These are phyloP conservation scores for Mucor indicus DNA, from an alignment of 371 early-diverging fungal species.

Conservation along the genomic window DNA sequence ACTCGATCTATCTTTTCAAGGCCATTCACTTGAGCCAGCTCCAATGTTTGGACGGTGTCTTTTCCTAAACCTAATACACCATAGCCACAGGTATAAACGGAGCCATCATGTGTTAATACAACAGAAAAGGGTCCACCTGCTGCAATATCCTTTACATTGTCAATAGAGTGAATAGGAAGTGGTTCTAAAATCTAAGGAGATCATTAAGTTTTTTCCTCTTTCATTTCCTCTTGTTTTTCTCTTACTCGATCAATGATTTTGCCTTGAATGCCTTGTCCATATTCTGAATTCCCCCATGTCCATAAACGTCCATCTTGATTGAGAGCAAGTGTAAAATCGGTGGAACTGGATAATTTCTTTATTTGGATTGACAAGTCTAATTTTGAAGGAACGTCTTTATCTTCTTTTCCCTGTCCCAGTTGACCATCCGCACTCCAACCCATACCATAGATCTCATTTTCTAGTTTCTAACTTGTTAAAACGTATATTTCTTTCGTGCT, in stretches of 20 bases:
- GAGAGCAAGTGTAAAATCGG: constrained; percentile 72
- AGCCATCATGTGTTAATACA: constrained; percentile 55
- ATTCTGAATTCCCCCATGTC: constrained; percentile 85
- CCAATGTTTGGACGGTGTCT: constrained; percentile 45
- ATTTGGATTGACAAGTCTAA: constrained; percentile 38
- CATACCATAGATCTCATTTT: constrained; percentile 59
- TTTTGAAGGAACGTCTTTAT: constrained; percentile 42
- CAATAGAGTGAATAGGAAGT: constrained; percentile 31
- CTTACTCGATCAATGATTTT: constrained; percentile 66
- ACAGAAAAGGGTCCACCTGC: constrained; percentile 76
- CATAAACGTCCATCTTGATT: constrained; percentile 52
- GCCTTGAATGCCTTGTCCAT: constrained; percentile 76
- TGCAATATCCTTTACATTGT: constrained; percentile 55
- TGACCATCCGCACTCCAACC: constrained; percentile 87
- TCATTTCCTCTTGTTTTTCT: not conserved
- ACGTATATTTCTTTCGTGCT: not conserved
- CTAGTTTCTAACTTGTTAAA: not conserved
- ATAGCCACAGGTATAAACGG: constrained; percentile 70
- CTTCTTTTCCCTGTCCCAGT: constrained; percentile 62
- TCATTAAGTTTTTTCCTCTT: not conserved
- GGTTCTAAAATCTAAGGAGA: constrained; percentile 68
- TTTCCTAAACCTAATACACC: constrained; percentile 67
- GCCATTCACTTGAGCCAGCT: constrained; percentile 32
- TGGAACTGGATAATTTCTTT: constrained; percentile 57
- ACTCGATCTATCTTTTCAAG: constrained; percentile 35